Conservation (phyloP, 2,329 filamentous ascomycete genomes). For the Cercospora beticola region DNA sequence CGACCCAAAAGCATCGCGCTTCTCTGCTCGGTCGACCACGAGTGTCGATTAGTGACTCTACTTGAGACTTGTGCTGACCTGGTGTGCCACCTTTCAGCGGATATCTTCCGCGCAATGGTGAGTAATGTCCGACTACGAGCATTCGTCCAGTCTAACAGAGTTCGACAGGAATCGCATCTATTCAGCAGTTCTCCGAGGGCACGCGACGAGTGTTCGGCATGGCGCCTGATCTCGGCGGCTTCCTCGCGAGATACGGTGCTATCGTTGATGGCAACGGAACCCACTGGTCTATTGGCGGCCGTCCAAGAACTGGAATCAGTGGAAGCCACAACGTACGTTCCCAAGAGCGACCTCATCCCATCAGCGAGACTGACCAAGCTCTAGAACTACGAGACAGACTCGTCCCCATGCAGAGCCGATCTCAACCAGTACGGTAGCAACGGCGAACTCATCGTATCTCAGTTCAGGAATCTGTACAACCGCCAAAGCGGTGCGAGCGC, state of each 20-base stretch:
- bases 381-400: conserved; percentile 39
- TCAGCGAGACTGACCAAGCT: not conserved
- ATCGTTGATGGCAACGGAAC: conserved; percentile 25
- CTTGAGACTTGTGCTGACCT: not conserved
- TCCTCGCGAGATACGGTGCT: conserved; percentile 25
- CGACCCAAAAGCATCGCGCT: not conserved
- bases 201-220: conserved; percentile 36
- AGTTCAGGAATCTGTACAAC: conserved; percentile 32
- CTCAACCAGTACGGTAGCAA: conserved; percentile 33
- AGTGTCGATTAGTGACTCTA: not conserved
- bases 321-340: conserved; percentile 34
- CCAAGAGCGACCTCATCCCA: not conserved
- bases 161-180: conserved; percentile 32
- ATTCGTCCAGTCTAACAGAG: conserved; percentile 30
- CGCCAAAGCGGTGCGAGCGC: conserved; percentile 22
- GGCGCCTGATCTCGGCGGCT: conserved; percentile 28
- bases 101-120: conserved; percentile 33
- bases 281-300: conserved; percentile 24
- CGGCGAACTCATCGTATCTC: conserved; percentile 21
- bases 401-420: conserved; percentile 37
- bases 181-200: conserved; percentile 37
- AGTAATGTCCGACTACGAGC: not conserved
- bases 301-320: conserved; percentile 24
- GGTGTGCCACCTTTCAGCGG: not conserved
- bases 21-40: not conserved